Base-by-base conservation (phyloP, 73 alveolate genomes). In the Paramecium biaurelia region DNA sequence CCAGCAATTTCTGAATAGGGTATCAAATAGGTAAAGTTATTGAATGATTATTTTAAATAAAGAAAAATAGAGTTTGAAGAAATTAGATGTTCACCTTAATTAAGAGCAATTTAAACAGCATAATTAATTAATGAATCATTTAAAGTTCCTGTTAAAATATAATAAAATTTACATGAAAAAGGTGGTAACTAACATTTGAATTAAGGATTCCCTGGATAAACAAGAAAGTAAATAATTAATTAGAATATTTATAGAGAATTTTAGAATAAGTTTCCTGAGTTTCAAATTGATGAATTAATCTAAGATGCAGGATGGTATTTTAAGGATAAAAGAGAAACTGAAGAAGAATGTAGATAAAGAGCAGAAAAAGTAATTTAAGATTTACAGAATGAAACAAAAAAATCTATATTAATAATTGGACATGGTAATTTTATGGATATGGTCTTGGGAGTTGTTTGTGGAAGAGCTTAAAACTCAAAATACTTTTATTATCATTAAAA, bases 251-350 rank as follows among this genome's bases (percentile, higher is more conserved):
- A 63, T 30, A 63, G 84, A 18, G 86, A 72, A 18, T 72, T 72
- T 34, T 32, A 34, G 26, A 37, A 32, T 34, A 11, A 35, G 18
- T 72, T 15, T 32, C 86, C 86, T 18, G 58, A 18, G n/a, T 12
- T 72, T 14, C 41, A 32, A 72, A 72, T 72, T 5, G 86, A 72
- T 72, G 86, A 72, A 72, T 14, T 20, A 72, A 72, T 72, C 1
- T 5, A 30, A 72, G 86, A 72, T 72, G 45, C 38, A 72, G 86
- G 86, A 15, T 72, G 86, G 86, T 72, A 72, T 72, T 72, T 72
- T 72, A 35, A 38, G 1, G 86, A 72, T 35, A 28, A 32, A 20
- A 72, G 45, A n/a, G 86, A 72, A 72, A 72, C 86, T 10, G 58
- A 72, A 4, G 86, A 72, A 72, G 86, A 72, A 72, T 28, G 86